phyloP scores from a whole-genome alignment of 2,329 filamentous ascomycete species.

The Pseudocercospora crystallina region DNA sequence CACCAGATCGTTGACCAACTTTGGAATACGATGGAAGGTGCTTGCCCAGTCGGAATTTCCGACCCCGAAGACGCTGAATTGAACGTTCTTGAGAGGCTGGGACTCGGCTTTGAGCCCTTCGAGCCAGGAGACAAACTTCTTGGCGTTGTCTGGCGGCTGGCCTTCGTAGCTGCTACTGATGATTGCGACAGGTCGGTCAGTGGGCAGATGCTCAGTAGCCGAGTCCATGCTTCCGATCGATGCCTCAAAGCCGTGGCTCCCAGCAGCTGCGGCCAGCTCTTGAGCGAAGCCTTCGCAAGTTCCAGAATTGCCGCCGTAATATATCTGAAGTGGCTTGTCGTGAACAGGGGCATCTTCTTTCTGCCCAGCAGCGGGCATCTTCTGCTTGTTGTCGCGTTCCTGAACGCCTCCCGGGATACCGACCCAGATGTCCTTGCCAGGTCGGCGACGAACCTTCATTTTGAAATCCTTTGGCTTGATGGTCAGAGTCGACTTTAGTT shows the following conservation, averaged over 20 bases:
- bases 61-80: conserved; percentile 44
- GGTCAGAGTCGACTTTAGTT: conserved; percentile 46
- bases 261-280: conserved; percentile 37
- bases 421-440: conserved; percentile 3
- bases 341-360: neutral
- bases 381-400: neutral
- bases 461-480: conserved; percentile 46
- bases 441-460: conserved; percentile 32
- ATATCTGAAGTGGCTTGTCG: conserved; percentile 9
- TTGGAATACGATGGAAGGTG: conserved; percentile 45
- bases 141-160: conserved; percentile 44
- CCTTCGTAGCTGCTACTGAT: conserved; percentile 46
- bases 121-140: conserved; percentile 44
- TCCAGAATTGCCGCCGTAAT: conserved; percentile 10
- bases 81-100: conserved; percentile 33
- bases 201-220: conserved; percentile 29
- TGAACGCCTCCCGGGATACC: conserved; percentile 10
- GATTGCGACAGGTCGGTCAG: conserved; percentile 40
- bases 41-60: conserved; percentile 44
- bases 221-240: conserved; percentile 38
- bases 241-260: conserved; percentile 38
- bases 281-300: conserved; percentile 45
- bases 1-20: conserved; percentile 35
- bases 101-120: conserved; percentile 9
- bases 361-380: neutral